A percentile compares a stretch with the other conserved stretches of the same genome.
phyloP scores from a whole-genome alignment of 805 yeast species.

The Saturnispora hagleri region DNA sequence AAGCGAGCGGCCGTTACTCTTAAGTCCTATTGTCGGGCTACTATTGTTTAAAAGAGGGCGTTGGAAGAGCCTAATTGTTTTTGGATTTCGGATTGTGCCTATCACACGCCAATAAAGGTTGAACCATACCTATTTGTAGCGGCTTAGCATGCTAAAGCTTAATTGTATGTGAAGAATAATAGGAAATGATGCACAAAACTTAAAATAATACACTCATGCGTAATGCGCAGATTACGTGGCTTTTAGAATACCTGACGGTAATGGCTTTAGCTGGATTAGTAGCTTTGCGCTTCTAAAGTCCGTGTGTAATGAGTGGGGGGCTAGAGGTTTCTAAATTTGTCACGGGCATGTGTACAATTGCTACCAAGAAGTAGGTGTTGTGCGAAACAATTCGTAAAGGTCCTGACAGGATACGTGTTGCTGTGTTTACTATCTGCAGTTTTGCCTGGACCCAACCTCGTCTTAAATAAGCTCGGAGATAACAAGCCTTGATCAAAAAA shows the following conservation, averaged over 20 bases:
- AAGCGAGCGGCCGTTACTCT: not conserved
- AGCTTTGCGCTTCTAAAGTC: not conserved
- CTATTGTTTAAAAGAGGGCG: too few species aligned
- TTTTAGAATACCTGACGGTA: not conserved
- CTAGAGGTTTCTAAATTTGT: not conserved
- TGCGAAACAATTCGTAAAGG: too few species aligned
- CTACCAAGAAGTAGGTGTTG: too few species aligned
- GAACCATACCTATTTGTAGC: not conserved
- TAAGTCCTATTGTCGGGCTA: not conserved
- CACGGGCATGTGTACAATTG: too few species aligned
- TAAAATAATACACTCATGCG: not conserved
- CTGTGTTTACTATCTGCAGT: not conserved
- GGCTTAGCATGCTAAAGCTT: not conserved
- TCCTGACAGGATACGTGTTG: not conserved
- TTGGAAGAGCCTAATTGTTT: too few species aligned
- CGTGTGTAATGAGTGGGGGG: not conserved
- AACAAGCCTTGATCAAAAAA: not conserved
- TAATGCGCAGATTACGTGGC: not conserved
- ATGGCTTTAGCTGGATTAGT: not conserved
- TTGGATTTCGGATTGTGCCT: not conserved
- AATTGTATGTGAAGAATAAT: not conserved
- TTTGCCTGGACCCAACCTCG: not conserved
- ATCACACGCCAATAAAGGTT: not conserved
- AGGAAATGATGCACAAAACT: not conserved
- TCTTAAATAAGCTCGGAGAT: not conserved